Evolutionary conservation across 805 yeast species (phyloP).

Genomic region (Tetrapisispora taiwanensis): DNA sequence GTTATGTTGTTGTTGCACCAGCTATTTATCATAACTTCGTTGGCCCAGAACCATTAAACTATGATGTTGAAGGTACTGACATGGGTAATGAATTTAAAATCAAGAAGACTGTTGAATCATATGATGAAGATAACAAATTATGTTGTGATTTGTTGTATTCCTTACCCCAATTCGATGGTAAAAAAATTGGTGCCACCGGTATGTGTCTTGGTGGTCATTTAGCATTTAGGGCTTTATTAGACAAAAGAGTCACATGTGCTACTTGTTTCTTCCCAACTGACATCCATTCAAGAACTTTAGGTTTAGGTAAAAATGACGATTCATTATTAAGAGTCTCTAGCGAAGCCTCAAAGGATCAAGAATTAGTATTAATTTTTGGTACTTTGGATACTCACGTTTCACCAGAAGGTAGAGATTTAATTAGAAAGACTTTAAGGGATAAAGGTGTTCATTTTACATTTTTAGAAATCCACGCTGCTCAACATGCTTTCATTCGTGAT

Average conservation of each 20-base stretch:
- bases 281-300: conserved; percentile 58
- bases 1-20: conserved; percentile 71
- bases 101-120: conserved; percentile 56
- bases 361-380: conserved; percentile 61
- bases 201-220: conserved; percentile 84
- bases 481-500: conserved; percentile 76
- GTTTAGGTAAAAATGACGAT: conserved; percentile 55
- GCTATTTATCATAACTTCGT: conserved; percentile 70
- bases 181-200: conserved; percentile 66
- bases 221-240: conserved; percentile 57
- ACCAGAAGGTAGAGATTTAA: conserved; percentile 63
- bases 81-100: conserved; percentile 58
- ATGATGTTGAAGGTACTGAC: conserved; percentile 68
- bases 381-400: conserved; percentile 76
- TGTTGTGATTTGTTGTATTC: conserved; percentile 51
- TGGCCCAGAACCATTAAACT: conserved; percentile 51
- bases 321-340: conserved; percentile 43
- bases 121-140: conserved; percentile 63
- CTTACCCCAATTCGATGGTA: conserved; percentile 55
- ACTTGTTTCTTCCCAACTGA: conserved; percentile 77
- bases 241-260: conserved; percentile 52
- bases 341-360: conserved; percentile 46
- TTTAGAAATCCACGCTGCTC: conserved; percentile 68
- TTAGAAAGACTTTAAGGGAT: conserved; percentile 49
- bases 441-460: conserved; percentile 56